Base-by-base conservation (phyloP, 106 monocot genomes). In the Apostasia shenzhenica region DNA sequence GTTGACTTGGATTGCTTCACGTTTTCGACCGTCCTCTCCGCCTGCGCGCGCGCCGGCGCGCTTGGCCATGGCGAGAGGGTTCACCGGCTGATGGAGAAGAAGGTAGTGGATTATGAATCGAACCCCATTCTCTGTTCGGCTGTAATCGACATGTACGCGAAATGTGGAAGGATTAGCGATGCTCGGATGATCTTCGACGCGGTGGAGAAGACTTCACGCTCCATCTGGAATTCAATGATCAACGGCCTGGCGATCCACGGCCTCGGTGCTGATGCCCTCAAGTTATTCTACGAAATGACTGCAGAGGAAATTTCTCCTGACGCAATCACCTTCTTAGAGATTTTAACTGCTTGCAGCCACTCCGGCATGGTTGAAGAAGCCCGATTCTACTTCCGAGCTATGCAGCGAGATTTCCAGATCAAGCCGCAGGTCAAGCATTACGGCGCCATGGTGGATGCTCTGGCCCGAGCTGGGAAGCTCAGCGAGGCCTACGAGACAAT, bases 191-290 rank as follows among this genome's bases (percentile, higher is more conserved):
- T 78, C 12, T 87, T 87, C 42, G 66, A 72, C 14, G 9, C 45
- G 11, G 63, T 63, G 2, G 13, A 47, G 0, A 66, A 41, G 37
- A 2, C 43, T 3, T 2, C 74, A 37, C 51, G 60, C 0, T 87
- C 87, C 3, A 44, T 87, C 13, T 87, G 76, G 72, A 87, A 87
- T 56, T 66, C 87, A 1, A 83, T 87, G 80, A 81, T 87, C 59
- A 80, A 77, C 3, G 80, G 83, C 5, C 40, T 87, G 0, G 87
- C 81, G 0, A 75, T 83, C 38, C 77, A 83, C 6, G 87, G 83
- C 10, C 75, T 64, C 2, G 78, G 80, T 5, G 9, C 44, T 0
- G 69, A 75, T 2, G 78, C 72, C 10, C 50, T 75, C 5, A 12
- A 73, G 0, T 6, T 83, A 55, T 83, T 87, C 6, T 5, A 57